These are phyloP conservation scores for Pichia sp. DNA, from an alignment of 1,139 yeast species.

Conservation along the genomic window DNA sequence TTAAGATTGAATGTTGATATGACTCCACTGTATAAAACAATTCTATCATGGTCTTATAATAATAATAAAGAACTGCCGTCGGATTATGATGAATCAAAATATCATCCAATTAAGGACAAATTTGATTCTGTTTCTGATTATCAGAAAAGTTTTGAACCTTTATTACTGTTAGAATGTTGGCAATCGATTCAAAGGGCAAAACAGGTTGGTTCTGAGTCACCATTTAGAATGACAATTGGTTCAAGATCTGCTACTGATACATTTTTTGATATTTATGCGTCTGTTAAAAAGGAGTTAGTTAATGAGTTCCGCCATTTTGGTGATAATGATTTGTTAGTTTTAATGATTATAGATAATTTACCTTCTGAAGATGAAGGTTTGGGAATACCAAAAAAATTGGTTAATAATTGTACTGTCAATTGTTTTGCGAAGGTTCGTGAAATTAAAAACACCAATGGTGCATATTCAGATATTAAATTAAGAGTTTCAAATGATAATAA, in stretches of 20 bases:
- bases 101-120: slow-evolving; percentile 34
- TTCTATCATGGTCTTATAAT: slow-evolving; percentile 75
- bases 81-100: slow-evolving; percentile 32
- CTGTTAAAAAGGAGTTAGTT: slow-evolving; percentile 50
- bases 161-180: slow-evolving; percentile 88
- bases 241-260: slow-evolving; percentile 79
- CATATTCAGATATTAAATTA: slow-evolving; percentile 65
- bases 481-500: slow-evolving; percentile 45
- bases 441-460: slow-evolving; percentile 59
- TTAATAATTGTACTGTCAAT: slow-evolving; percentile 24
- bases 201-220: slow-evolving; percentile 53
- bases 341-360: slow-evolving; percentile 43
- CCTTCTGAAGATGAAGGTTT: slow-evolving; percentile 17
- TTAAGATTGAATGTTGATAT: slow-evolving; percentile 71
- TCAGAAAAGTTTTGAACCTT: slow-evolving; percentile 63
- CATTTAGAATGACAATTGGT: slow-evolving; percentile 68
- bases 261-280: slow-evolving; percentile 84
- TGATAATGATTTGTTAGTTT: slow-evolving; percentile 74
- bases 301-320: slow-evolving; percentile 46
- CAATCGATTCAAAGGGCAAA: slow-evolving; percentile 76
- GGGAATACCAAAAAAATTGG: slow-evolving; percentile 17
- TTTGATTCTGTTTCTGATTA: slow-evolving; percentile 62
- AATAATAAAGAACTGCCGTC: slow-evolving; percentile 54
- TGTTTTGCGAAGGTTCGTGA: slow-evolving; percentile 79
- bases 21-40: slow-evolving; percentile 62